Evolutionary conservation across 129 eudicot genomes (phyloP), one percentile per base, ranked within the genome.

Genomic region (Saussurea involucrata): DNA sequence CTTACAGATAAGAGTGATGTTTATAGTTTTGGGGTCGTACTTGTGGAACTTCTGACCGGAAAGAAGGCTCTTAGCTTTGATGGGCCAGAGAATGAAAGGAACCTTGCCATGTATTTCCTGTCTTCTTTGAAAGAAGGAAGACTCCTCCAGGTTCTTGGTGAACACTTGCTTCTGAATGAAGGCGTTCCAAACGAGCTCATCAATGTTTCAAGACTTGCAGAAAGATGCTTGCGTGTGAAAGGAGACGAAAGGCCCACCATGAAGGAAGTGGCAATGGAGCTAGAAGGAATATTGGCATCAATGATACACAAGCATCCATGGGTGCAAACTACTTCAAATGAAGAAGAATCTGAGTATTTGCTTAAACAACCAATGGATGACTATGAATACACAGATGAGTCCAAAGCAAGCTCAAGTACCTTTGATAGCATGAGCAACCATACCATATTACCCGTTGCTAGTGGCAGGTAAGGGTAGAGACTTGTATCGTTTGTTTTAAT

Each of bases 1-100:
- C 36, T 86, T 21, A 86, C 87, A 0, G 79, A 80, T 66, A 86
- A 83, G 49, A 86, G 87, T 2, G 90, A 86, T 42, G 90, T 83
- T 20, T 86, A 86, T 44, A 86, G 90, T 44, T 86, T 86, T 20
- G 90, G 87, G 63, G 85, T 82, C 7, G 85, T 82, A 12, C 58
- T 86, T 0, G 85, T 83, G 40, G 90, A 86, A 68, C 81, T 86
- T 15, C 33, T 86, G 37, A 76, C 85, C 0, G 81, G 87, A 15
- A 80, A 53, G 64, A 83, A 74, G 32, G 87, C 68, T 53, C 31
- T 83, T 49, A 76, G 77, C 24, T 82, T 82, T 55, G 83, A 80
- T 18, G 73, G 85, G 74, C 85, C 87, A n/a, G 85, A 83, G 36
- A 61, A 18, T 7, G 87, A 86, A 78, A 83, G 73, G 49, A 80